Evolutionary conservation across 768 basidiomycete species (phyloP), one percentile per base, ranked within the genome.

Genomic region (Termitomyces sp.): DNA sequence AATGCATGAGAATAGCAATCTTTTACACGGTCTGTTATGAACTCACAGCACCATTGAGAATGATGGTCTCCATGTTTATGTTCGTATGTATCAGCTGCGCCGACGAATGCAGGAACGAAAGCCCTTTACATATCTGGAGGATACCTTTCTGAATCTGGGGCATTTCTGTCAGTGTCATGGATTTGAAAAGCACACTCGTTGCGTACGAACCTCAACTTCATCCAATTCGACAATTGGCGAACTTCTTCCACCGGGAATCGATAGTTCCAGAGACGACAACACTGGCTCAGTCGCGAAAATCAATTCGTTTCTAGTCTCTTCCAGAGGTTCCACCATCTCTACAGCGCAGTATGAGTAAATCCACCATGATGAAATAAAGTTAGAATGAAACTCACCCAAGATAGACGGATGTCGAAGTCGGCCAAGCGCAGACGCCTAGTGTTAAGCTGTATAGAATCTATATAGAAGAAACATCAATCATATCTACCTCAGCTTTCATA

Each of bases 291-390:
- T 97, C 8, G 95, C 96, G 67, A 98, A 98, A 40, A 88, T 85
- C 40, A 98, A 78, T 65, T 96, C 91, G 37, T 77, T 88, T 56
- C 96, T 79, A 0, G 95, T 90, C 72, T 99, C 96, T 68, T 98
- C 95, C 46, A 97, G 75, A 26, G 97, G 96, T 73, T 99, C 97
- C 30, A 96, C 95, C 88, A 98, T 92, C 76, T 98, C 96, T 93
- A 71, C 39, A 32, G 44, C 51, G 18, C 14, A 48, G 50, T 54
- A 45, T 57, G 59, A 56, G 59, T 58, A 46, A 65, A 20, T 45
- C 44, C 40, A 16, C 56, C 13, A 44, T 37, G 42, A 27, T 22
- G 9, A 26, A 12, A 24, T 13, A 26, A 14, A 18, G 8, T 61
- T 39, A n/a, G 18, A 63, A 59, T 58, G 37, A 32, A 27, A 60